Base-by-base conservation (phyloP, 805 yeast species). In the Candida krabiensis region DNA sequence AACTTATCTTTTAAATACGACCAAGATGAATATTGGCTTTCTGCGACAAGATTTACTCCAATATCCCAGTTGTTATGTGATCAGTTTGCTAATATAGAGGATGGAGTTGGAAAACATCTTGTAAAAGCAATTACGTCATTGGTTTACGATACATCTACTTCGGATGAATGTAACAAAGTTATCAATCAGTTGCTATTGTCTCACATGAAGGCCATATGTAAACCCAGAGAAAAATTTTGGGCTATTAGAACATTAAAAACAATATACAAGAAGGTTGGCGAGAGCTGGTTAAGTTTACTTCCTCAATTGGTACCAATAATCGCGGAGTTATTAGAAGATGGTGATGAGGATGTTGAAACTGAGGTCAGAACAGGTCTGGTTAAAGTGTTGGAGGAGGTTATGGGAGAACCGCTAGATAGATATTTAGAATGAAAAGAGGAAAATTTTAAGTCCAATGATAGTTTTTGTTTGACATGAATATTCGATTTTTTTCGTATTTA, bases 231-330 rank as follows among this genome's bases (percentile, higher is more conserved):
- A 54, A 84, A 85, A 57, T 66, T 77, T 49, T 85, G 96, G 91
- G 80, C 97, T 18, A 76, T 87, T 37, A 79, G 83, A 59, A 70
- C 86, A 2, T 73, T 93, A 60, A 87, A 86, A 62, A 71, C 80
- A 18, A 79, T 93, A 22, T 93, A 89, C 73, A 85, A 86, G 49
- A 86, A 86, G 69, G 83, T 89, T 53, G 97, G 98, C 38, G 98
- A 93, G 54, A 87, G 82, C 60, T 93, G 98, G 99, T 73, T 93
- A 48, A 70, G 83, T 23, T 73, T 86, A 69, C 71, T 93, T 52
- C 99, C 99, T 17, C 96, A 90, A 58, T 74, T 93, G 51, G 96
- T 93, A 46, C 99, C 99, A 23, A 75, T 87, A 43, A 87, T 93
- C 61, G 96, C 98, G 6, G 99, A 93, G 65, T 67, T 93, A 41